Evolutionary conservation across 257 asterid species (phyloP), one percentile per base, ranked within the genome.

Genomic region (Leonotis leonurus): DNA sequence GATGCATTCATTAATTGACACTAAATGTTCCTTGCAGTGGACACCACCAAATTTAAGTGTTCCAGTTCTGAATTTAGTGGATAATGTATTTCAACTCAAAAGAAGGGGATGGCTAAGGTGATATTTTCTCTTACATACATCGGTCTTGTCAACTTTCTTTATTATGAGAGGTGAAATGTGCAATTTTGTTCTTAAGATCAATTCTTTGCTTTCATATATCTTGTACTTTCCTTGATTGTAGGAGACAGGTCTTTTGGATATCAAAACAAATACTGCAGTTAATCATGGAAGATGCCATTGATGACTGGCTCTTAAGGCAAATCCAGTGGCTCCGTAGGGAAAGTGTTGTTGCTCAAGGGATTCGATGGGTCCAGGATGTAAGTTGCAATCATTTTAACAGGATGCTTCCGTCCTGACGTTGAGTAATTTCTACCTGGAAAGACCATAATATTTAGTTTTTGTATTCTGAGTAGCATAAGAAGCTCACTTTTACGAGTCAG

Each of bases 171-270:
- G n/a, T 8, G 8, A 60, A n/a, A n/a, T n/a, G n/a, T n/a, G 25
- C 6, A 65, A 48, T 60, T 69, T 29, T 63, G 27, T 69, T 64
- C 65, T 49, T 64, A 14, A 59, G 49, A 61, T 65, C 39, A 56
- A 48, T 63, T 18, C 25, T 24, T 12, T 60, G 61, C 10, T 32
- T 24, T 70, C 24, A 21, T 68, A 16, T 54, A 4, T 59, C 12
- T 45, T 45, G 7, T 68, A 11, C 65, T 43, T 62, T 61, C 55
- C 57, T 60, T 56, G 69, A 57, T 30, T 74, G 78, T 76, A 93
- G 99, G 79, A 82, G 99, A 70, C 99, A 93, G 77, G 99, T 93
- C 29, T 93, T 87, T 78, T 93, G 99, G 99, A 93, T 93, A 78
- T 93, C 99, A 68, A 93, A 89, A 82, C 96, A 93, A 77, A 89